Percentiles rank a stretch among this genome's conserved stretches.
These are phyloP conservation scores for Leptodermis oblonga DNA, from an alignment of 257 asterid species.

Conservation along the genomic window DNA sequence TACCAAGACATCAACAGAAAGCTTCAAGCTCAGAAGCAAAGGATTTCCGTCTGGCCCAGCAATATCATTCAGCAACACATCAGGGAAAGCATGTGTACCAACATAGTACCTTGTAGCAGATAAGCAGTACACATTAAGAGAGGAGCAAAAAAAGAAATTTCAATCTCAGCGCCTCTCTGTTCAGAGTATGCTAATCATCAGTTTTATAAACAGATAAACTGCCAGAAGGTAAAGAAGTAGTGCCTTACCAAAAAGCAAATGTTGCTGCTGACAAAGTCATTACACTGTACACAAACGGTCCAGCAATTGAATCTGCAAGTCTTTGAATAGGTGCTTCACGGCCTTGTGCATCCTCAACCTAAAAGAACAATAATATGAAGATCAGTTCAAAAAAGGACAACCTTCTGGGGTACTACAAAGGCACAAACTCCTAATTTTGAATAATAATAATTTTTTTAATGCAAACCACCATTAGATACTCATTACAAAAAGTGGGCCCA, in stretches of 20 bases:
- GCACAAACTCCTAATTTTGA: neutral
- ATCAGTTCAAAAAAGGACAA: neutral
- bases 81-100: conserved; percentile 76
- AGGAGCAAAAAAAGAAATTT: neutral
- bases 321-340: conserved; percentile 99
- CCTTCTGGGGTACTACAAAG: neutral
- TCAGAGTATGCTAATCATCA: neutral
- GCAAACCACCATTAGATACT: too few species aligned
- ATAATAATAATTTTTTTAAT: too few species aligned
- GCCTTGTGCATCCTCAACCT: conserved; percentile 99
- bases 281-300: conserved; percentile 89
- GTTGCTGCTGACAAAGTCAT: conserved; percentile 94
- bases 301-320: conserved; percentile 97
- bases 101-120: conserved; percentile 58
- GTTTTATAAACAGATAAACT: neutral
- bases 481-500: too few species aligned
- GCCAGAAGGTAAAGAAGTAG: conserved; percentile 20
- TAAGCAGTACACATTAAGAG: conserved; percentile 16
- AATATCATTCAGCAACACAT: conserved; percentile 88
- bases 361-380: neutral
- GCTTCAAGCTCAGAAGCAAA: conserved; percentile 88
- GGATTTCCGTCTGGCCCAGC: conserved; percentile 98
- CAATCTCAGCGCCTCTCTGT: neutral
- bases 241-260: conserved; percentile 86
- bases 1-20: conserved; percentile 96